Percentiles rank a stretch among this genome's conserved stretches.
phyloP scores from a whole-genome alignment of 305 asterid genomes.

The Fraxinus albicans region DNA sequence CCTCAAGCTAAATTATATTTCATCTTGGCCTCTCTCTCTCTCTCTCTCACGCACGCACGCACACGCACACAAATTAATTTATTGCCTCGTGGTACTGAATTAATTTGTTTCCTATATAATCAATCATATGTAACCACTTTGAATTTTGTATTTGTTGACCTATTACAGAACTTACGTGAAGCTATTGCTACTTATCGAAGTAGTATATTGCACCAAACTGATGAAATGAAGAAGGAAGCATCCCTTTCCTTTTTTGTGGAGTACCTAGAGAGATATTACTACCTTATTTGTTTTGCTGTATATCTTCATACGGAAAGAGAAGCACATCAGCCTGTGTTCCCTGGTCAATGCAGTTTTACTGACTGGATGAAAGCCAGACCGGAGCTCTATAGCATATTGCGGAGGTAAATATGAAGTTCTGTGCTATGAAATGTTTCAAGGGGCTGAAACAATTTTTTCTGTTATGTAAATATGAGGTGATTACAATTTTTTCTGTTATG shows the following conservation, averaged over 20 bases:
- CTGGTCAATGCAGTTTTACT: conserved; percentile 71
- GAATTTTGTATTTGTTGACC: conserved; percentile 24
- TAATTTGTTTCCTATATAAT: conserved; percentile 11
- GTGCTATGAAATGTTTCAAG: conserved; percentile 18
- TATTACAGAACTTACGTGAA: conserved; percentile 88
- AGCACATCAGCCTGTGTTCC: conserved; percentile 55
- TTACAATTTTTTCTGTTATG: conserved; percentile 17
- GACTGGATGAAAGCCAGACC: conserved; percentile 99
- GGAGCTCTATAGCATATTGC: conserved; percentile 91
- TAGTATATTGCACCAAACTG: conserved; percentile 88
- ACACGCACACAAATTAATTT: not conserved
- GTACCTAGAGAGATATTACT: conserved; percentile 98
- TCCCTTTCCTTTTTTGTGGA: conserved; percentile 96
- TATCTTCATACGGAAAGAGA: conserved; percentile 89
- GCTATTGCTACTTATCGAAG: conserved; percentile 90
- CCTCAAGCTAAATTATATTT: not conserved
- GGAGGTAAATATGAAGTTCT: conserved; percentile 57
- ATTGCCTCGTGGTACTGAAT: conserved; percentile 15
- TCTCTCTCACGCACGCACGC: not conserved
- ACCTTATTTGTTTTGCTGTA: conserved; percentile 94
- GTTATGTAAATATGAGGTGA: conserved; percentile 23
- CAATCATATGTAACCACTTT: conserved; percentile 6
- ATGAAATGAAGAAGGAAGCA: conserved; percentile 98
- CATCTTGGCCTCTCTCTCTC: not conserved
- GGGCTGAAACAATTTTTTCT: conserved; percentile 17